Percentiles rank a stretch among this genome's conserved stretches.
phyloP scores from a whole-genome alignment of 495 filamentous ascomycete genomes.

The Thozetella sp. region DNA sequence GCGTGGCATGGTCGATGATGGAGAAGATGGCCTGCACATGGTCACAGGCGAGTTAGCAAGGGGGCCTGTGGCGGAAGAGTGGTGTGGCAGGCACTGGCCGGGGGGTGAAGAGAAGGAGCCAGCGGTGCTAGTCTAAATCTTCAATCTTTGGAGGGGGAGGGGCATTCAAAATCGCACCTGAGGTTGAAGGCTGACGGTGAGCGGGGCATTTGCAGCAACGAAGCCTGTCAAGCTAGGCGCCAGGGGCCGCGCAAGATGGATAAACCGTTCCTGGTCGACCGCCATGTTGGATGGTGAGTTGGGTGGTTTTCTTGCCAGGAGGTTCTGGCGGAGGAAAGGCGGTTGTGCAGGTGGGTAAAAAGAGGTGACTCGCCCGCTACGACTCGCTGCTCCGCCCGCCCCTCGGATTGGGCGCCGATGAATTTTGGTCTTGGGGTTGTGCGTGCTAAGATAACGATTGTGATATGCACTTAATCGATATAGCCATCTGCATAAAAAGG shows the following conservation, averaged over 20 bases:
- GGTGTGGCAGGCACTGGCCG: constrained; percentile 65
- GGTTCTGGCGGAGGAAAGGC: constrained; percentile 13
- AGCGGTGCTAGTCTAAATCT: too few relatives aligned
- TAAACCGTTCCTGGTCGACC: constrained; percentile 74
- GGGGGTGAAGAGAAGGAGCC: constrained; percentile 80
- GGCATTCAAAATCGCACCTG: constrained; percentile 64
- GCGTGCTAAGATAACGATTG: constrained; percentile 43
- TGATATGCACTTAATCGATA: constrained; percentile 8
- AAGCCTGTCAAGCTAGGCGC: constrained; percentile 76
- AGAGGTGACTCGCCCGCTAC: constrained; percentile 8
- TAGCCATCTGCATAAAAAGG: neutral
- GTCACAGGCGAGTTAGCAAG: constrained; percentile 4
- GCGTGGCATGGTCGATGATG: constrained; percentile 93
- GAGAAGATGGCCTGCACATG: constrained; percentile 81
- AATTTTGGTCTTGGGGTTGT: constrained; percentile 34
- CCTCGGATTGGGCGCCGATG: constrained; percentile 31
- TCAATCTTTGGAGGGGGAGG: constrained; percentile 7
- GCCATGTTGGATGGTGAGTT: constrained; percentile 67
- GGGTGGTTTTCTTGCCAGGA: constrained; percentile 9
- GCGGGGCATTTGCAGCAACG: constrained; percentile 81
- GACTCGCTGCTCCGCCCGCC: constrained; percentile 3
- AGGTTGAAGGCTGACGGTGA: constrained; percentile 92
- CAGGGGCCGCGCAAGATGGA: constrained; percentile 92
- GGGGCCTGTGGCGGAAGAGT: constrained; percentile 3
- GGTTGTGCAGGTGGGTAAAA: constrained; percentile 15